Conservation (phyloP, 2,329 filamentous ascomycete genomes). For the Verticillium dahliae region DNA sequence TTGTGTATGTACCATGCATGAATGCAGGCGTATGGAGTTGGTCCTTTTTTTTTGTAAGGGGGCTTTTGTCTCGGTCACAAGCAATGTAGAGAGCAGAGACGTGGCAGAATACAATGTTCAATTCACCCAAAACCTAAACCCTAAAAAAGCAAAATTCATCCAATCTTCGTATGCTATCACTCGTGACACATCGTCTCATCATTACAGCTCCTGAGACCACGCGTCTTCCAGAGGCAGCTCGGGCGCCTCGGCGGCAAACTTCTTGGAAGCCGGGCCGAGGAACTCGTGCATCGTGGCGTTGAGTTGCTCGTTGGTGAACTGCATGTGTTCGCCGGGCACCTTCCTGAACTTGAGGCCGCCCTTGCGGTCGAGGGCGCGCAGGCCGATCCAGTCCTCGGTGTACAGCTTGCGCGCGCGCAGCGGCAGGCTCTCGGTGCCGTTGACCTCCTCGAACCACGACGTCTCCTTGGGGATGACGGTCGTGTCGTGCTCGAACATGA, state of each 20-base stretch:
- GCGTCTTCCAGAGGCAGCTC: neutral
- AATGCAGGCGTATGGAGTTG: conserved; percentile 13
- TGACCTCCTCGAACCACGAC: conserved; percentile 84
- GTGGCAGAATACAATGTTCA: conserved; percentile 9
- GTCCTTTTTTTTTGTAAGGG: conserved; percentile 2
- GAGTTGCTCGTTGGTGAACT: conserved; percentile 60
- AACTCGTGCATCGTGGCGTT: conserved; percentile 59
- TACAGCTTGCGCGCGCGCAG: conserved; percentile 69
- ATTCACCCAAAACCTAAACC: neutral
- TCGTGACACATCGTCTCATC: neutral
- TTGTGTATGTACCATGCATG: conserved; percentile 12
- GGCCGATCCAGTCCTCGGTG: conserved; percentile 86
- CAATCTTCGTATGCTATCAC: neutral
- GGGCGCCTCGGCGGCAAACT: conserved; percentile 15
- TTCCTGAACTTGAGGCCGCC: conserved; percentile 71
- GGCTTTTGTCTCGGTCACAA: conserved; percentile 5
- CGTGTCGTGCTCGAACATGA: conserved; percentile 79
- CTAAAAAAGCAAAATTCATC: neutral
- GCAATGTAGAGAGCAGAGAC: conserved; percentile 3
- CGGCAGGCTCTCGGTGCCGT: conserved; percentile 59
- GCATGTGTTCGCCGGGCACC: conserved; percentile 77
- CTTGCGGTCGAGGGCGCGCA: conserved; percentile 72
- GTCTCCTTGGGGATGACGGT: conserved; percentile 87
- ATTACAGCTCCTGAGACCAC: conserved; percentile 29
- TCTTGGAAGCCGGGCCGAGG: conserved; percentile 48